A percentile compares a stretch with the other conserved stretches of the same genome.
phyloP scores from a whole-genome alignment of 257 asterid species.

The Primulina tabacum region DNA sequence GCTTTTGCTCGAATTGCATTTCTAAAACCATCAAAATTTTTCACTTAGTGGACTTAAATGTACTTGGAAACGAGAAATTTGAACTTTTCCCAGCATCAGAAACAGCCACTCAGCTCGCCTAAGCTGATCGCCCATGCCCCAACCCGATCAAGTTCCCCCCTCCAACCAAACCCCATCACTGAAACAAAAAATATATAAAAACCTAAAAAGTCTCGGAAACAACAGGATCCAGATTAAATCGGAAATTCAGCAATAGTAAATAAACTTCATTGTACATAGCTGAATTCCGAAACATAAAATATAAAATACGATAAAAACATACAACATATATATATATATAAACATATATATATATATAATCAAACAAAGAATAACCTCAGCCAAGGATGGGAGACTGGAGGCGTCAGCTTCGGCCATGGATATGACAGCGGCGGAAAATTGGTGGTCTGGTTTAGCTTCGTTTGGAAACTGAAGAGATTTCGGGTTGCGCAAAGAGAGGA shows the following conservation, averaged over 20 bases:
- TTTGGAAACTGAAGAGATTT: background rate
- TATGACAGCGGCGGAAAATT: slow-evolving; percentile 24
- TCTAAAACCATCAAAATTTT: background rate
- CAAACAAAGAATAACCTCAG: slow-evolving; percentile 39
- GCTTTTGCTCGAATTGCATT: background rate
- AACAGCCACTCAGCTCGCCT: background rate
- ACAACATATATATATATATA: slow-evolving; percentile 7
- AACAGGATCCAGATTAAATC: background rate
- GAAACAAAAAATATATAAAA: background rate
- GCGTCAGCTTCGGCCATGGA: slow-evolving; percentile 55
- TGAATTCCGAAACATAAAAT: background rate
- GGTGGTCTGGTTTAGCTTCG: background rate
- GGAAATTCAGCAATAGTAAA: background rate
- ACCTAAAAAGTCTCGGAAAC: background rate
- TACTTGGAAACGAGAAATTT: too few relatives aligned
- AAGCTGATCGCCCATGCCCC: background rate
- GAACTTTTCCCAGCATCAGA: background rate
- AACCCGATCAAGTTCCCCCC: background rate
- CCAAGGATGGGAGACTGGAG: slow-evolving; percentile 43
- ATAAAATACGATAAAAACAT: background rate
- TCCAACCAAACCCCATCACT: background rate
- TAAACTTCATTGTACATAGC: background rate
- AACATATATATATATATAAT: slow-evolving; percentile 10
- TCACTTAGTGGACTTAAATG: background rate
- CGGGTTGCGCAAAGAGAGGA: background rate